phyloP scores from a whole-genome alignment of 768 basidiomycete species.

The Chalciporus chontae region DNA sequence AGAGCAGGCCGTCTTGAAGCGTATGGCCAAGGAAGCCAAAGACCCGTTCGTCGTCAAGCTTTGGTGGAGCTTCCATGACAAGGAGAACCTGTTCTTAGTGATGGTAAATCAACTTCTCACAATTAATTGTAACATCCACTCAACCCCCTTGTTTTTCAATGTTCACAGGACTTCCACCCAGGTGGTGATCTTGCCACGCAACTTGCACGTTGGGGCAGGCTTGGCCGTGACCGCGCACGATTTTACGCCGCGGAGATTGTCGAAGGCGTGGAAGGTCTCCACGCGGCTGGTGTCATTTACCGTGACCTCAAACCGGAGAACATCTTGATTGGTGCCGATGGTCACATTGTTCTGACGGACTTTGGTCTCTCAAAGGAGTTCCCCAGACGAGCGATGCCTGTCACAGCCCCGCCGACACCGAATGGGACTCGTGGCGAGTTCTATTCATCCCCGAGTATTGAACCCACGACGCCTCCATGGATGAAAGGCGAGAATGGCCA shows the following conservation, averaged over 20 bases:
- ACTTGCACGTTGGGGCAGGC: slow-evolving; percentile 89
- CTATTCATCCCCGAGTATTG: slow-evolving; percentile 40
- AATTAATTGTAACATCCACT: slow-evolving; percentile 4
- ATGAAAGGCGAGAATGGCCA: slow-evolving; percentile 62
- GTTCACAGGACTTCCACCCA: slow-evolving; percentile 80
- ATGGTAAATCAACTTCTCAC: slow-evolving; percentile 54
- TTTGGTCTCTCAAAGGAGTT: slow-evolving; percentile 96
- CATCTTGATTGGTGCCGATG: slow-evolving; percentile 89
- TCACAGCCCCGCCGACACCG: slow-evolving; percentile 57
- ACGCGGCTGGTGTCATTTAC: slow-evolving; percentile 93
- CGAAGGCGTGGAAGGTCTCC: slow-evolving; percentile 92
- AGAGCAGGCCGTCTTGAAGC: slow-evolving; percentile 91
- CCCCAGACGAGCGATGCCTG: slow-evolving; percentile 47
- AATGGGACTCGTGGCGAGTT: slow-evolving; percentile 51
- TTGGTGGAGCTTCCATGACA: slow-evolving; percentile 98
- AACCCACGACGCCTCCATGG: slow-evolving; percentile 67
- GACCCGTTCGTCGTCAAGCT: slow-evolving; percentile 96
- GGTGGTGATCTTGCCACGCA: slow-evolving; percentile 98
- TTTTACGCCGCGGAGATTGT: slow-evolving; percentile 99
- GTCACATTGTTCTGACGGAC: slow-evolving; percentile 96
- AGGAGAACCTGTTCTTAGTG: slow-evolving; percentile 94
- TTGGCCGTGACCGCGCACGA: slow-evolving; percentile 90
- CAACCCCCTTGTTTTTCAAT: slow-evolving; percentile 13
- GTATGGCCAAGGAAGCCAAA: slow-evolving; percentile 83
- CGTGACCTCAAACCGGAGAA: slow-evolving; percentile 97